A percentile compares a stretch with the other conserved stretches of the same genome.
phyloP scores from a whole-genome alignment of 2,329 filamentous ascomycete genomes.

The Parascedosporium putredinis region DNA sequence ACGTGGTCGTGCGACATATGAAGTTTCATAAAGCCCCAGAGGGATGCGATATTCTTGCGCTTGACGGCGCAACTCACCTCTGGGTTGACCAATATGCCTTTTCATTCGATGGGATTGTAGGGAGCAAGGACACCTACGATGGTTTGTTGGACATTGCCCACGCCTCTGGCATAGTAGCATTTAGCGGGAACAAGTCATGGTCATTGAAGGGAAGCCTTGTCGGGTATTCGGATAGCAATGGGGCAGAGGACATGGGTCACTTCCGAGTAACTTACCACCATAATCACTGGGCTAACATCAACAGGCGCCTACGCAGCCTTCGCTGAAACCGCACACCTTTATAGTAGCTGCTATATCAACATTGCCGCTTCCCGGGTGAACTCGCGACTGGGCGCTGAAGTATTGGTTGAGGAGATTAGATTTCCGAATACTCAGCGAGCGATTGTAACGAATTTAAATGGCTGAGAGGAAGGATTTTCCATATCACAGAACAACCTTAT shows the following conservation, averaged over 20 bases:
- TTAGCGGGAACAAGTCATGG: constrained; percentile 32
- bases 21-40: constrained; percentile 37
- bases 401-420: constrained; percentile 41
- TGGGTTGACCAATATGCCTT: constrained; percentile 36
- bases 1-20: constrained; percentile 48
- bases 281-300: constrained; percentile 51
- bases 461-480: constrained; percentile 31
- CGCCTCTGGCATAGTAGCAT: constrained; percentile 30
- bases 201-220: constrained; percentile 47
- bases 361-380: constrained; percentile 38
- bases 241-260: constrained; percentile 44
- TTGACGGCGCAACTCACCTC: constrained; percentile 36
- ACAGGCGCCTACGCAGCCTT: constrained; percentile 47
- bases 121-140: constrained; percentile 32
- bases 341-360: constrained; percentile 31
- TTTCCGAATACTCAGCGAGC: constrained; percentile 33
- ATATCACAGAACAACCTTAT: constrained; percentile 34
- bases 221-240: constrained; percentile 50
- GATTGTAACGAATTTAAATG: constrained; percentile 31
- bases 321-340: constrained; percentile 50
- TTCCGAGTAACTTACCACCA: constrained; percentile 49
- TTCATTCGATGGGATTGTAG: constrained; percentile 21
- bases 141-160: constrained; percentile 34
- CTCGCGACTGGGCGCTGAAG: constrained; percentile 39
- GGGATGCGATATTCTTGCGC: constrained; percentile 39